Conservation (phyloP, 75 land plant species). For the Cryptomeria japonica region DNA sequence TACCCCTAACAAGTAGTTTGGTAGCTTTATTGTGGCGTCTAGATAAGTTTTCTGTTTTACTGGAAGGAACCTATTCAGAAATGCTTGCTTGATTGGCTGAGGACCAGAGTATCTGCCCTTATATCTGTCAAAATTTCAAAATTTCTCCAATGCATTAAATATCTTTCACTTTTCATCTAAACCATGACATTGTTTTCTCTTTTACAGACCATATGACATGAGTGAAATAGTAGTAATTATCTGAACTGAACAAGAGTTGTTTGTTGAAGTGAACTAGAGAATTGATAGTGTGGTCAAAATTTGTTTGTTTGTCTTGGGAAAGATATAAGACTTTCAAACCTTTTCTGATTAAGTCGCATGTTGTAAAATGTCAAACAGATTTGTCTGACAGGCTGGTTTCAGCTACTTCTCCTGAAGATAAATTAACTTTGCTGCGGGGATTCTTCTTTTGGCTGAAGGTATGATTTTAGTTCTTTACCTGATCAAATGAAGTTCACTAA, state of each 20-base stretch:
- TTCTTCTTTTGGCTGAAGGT: slow-evolving; percentile 56
- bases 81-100: neutral
- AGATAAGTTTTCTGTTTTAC: neutral
- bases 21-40: neutral
- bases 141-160: neutral
- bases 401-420: slow-evolving; percentile 25
- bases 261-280: neutral
- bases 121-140: neutral
- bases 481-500: neutral
- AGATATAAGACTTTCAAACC: neutral
- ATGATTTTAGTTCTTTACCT: neutral
- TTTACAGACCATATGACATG: neutral
- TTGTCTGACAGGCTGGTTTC: slow-evolving; percentile 20
- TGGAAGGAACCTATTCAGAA: neutral
- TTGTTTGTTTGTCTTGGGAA: neutral
- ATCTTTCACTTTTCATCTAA: neutral
- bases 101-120: neutral
- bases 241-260: neutral
- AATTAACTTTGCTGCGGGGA: slow-evolving; percentile 37
- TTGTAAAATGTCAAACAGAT: slow-evolving; percentile 26
- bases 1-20: neutral
- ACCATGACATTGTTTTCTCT: neutral
- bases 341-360: neutral
- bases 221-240: neutral
- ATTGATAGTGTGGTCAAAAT: neutral